phyloP scores from a whole-genome alignment of 179 eudicot genomes.

The Beta corolliflora region DNA sequence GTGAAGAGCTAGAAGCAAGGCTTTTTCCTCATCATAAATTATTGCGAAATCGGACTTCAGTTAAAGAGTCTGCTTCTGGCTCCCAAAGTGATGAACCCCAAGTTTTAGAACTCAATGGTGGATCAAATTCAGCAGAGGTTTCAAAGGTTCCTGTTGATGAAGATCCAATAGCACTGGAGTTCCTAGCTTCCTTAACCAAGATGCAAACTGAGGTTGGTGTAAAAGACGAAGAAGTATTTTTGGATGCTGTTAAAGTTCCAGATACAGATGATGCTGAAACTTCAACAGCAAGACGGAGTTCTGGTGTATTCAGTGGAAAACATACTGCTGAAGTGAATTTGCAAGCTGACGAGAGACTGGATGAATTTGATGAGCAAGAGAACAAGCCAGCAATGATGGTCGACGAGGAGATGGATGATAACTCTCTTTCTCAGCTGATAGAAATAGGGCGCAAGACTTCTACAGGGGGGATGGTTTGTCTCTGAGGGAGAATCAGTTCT shows the following conservation, averaged over 20 bases:
- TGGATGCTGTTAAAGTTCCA: constrained; percentile 34
- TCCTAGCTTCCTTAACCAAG: constrained; percentile 51
- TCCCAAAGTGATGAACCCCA: constrained; percentile 17
- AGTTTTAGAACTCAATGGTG: constrained; percentile 17
- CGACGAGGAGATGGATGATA: constrained; percentile 62
- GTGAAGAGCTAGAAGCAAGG: constrained; percentile 75
- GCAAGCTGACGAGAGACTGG: constrained; percentile 58
- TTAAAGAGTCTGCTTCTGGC: constrained; percentile 26
- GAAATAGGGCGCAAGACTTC: constrained; percentile 69
- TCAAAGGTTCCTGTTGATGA: constrained; percentile 38
- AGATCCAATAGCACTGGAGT: constrained; percentile 53
- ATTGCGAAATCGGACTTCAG: constrained; percentile 46
- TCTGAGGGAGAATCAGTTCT: constrained; percentile 92
- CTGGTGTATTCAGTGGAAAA: constrained; percentile 30
- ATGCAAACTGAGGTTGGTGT: constrained; percentile 32
- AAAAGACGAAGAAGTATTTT: constrained; percentile 18
- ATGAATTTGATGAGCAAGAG: constrained; percentile 67
- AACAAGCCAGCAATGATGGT: constrained; percentile 42
- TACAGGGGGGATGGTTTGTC: constrained; percentile 95
- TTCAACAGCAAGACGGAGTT: constrained; percentile 35
- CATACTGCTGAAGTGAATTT: constrained; percentile 39
- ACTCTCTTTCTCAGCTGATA: constrained; percentile 44
- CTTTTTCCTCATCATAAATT: constrained; percentile 82
- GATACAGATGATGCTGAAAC: constrained; percentile 46
- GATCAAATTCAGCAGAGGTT: constrained; percentile 31